Percentiles rank a stretch among this genome's conserved stretches.
Evolutionary conservation across 2,329 filamentous ascomycete species (phyloP).

Genomic region (Fusarium sp.): DNA sequence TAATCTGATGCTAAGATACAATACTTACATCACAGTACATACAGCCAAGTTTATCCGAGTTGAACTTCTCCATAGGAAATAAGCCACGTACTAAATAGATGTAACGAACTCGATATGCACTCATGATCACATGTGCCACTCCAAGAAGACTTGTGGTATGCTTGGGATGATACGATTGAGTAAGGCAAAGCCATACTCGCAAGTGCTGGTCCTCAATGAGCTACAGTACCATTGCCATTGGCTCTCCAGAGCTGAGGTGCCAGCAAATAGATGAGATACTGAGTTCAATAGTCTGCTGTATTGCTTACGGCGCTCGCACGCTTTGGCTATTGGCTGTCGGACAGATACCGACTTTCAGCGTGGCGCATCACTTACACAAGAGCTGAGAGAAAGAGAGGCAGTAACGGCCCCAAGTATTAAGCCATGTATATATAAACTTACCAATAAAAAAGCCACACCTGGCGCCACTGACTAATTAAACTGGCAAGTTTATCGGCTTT

Average conservation of each 20-base stretch:
- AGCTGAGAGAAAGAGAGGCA: background rate
- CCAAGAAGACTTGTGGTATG: background rate
- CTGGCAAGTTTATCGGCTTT: too few species aligned
- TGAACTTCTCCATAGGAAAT: background rate
- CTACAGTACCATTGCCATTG: background rate
- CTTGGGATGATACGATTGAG: background rate
- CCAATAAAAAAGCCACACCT: background rate
- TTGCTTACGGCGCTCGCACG: background rate
- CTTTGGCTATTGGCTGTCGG: fast-evolving
- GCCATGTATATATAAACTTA: background rate
- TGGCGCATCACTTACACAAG: background rate
- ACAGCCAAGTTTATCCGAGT: background rate
- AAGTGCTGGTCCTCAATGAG: background rate
- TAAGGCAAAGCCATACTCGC: background rate
- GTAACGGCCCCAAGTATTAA: background rate
- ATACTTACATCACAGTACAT: background rate
- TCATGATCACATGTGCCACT: fast-evolving
- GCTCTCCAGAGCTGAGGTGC: fast-evolving
- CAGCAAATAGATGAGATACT: background rate
- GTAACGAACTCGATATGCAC: background rate
- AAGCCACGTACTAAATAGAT: fast-evolving
- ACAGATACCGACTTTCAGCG: background rate
- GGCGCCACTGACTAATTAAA: fast-evolving
- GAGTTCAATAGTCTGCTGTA: background rate
- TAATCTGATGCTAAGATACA: background rate